A percentile compares a stretch with the other conserved stretches of the same genome.
Conservation (phyloP, 768 basidiomycete genomes). For the Leccinum sublutescens region DNA sequence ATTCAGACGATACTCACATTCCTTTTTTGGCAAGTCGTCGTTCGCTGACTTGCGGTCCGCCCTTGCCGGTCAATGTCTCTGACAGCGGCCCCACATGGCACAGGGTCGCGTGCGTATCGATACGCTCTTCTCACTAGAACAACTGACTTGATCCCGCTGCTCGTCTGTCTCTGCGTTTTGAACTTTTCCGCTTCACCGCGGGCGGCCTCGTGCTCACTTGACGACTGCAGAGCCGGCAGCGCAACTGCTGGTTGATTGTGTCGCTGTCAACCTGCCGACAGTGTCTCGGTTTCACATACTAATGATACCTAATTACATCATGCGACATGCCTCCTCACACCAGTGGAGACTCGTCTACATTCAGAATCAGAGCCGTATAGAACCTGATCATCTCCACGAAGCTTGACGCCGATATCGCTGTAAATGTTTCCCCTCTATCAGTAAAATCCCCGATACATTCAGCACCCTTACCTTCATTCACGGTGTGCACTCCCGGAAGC, state of each 20-base stretch:
- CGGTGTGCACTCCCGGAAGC: slow-evolving; percentile 56
- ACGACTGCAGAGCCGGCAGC: not conserved
- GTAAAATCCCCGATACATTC: not conserved
- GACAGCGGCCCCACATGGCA: not conserved
- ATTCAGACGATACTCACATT: not conserved
- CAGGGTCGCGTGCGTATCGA: not conserved
- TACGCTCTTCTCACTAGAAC: not conserved
- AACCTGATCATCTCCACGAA: slow-evolving; percentile 68
- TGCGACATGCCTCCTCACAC: not conserved
- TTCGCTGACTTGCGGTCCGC: not conserved
- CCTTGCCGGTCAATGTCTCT: not conserved
- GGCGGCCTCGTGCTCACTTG: not conserved
- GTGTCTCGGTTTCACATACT: not conserved
- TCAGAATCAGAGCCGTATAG: slow-evolving; percentile 63
- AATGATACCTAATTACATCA: not conserved
- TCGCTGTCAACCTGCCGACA: not conserved
- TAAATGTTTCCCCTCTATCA: not conserved
- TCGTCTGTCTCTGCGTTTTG: not conserved
- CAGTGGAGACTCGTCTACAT: slow-evolving; percentile 53
- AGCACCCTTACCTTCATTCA: slow-evolving; percentile 59
- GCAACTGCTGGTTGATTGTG: not conserved
- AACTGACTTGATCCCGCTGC: not conserved
- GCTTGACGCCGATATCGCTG: slow-evolving; percentile 44
- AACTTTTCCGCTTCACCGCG: not conserved
- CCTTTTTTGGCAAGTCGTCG: not conserved